Evolutionary conservation across 345 rosid genomes (phyloP).

Genomic region (Dipteronia sinensis): DNA sequence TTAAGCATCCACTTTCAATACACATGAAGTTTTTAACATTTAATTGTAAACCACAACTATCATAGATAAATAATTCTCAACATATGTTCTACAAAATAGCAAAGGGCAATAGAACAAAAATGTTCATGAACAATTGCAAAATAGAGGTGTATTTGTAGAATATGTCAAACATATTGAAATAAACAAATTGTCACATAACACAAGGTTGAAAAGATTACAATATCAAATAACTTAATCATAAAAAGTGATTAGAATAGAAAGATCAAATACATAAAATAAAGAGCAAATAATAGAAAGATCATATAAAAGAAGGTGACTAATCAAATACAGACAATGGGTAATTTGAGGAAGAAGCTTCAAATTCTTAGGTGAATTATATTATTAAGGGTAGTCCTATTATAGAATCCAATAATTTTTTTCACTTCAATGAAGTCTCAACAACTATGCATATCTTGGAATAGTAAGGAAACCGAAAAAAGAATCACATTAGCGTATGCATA

Average conservation of each 20-base stretch:
- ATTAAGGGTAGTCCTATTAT: slow-evolving; percentile 12
- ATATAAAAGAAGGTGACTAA: slow-evolving; percentile 7
- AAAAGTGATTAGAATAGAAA: slow-evolving; percentile 43
- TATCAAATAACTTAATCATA: slow-evolving; percentile 30
- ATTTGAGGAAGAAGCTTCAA: slow-evolving; percentile 18
- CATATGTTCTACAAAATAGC: no score
- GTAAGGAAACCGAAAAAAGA: neutral
- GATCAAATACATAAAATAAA: slow-evolving; percentile 42
- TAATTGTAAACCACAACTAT: no score
- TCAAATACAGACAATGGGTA: slow-evolving; percentile 27
- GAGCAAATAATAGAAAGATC: slow-evolving; percentile 29
- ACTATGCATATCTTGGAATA: neutral
- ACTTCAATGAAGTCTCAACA: neutral
- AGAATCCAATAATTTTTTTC: neutral
- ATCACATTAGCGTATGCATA: slow-evolving; percentile 26
- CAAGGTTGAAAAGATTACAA: slow-evolving; percentile 18
- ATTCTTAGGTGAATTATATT: neutral
- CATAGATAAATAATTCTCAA: no score
- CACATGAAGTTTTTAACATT: no score
- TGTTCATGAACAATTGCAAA: no score
- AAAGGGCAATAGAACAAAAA: no score
- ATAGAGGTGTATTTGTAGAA: no score
- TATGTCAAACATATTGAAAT: neutral
- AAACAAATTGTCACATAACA: slow-evolving; percentile 5
- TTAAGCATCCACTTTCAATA: no score